Evolutionary conservation across 2,329 filamentous ascomycete genomes (phyloP).

Genomic region (Penicillium freii): DNA sequence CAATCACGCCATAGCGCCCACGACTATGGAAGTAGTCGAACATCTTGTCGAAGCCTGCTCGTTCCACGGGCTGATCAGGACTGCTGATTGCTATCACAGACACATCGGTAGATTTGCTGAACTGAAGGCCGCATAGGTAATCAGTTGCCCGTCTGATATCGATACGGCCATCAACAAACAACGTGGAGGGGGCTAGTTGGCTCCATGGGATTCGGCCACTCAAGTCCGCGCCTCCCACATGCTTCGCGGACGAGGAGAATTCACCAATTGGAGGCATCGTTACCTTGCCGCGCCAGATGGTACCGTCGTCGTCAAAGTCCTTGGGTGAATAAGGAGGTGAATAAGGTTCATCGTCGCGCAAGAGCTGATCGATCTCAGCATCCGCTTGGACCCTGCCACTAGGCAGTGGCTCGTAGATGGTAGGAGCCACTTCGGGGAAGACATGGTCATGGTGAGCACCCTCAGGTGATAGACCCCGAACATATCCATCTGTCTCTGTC

Average conservation of each 20-base stretch:
- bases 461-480: conserved; percentile 72
- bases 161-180: conserved; percentile 68
- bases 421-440: conserved; percentile 43
- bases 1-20: conserved; percentile 82
- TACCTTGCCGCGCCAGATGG: conserved; percentile 75
- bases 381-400: conserved; percentile 61
- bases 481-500: conserved; percentile 52
- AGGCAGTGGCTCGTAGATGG: conserved; percentile 41
- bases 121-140: conserved; percentile 84
- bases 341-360: conserved; percentile 77
- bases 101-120: conserved; percentile 78
- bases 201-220: conserved; percentile 67
- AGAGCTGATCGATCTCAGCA: conserved; percentile 82
- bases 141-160: conserved; percentile 79
- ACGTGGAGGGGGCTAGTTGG: conserved; percentile 66
- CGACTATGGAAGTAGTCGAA: conserved; percentile 83
- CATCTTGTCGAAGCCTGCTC: conserved; percentile 68
- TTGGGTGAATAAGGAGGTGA: conserved; percentile 81
- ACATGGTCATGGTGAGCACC: conserved; percentile 44
- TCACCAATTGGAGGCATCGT: conserved; percentile 75
- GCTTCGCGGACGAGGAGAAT: conserved; percentile 73
- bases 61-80: conserved; percentile 58
- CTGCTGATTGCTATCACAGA: conserved; percentile 71
- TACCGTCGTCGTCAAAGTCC: conserved; percentile 67
- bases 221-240: conserved; percentile 81